Evolutionary conservation across 768 basidiomycete species (phyloP), one percentile per base, ranked within the genome.

Genomic region (Tephrocybe sp.): DNA sequence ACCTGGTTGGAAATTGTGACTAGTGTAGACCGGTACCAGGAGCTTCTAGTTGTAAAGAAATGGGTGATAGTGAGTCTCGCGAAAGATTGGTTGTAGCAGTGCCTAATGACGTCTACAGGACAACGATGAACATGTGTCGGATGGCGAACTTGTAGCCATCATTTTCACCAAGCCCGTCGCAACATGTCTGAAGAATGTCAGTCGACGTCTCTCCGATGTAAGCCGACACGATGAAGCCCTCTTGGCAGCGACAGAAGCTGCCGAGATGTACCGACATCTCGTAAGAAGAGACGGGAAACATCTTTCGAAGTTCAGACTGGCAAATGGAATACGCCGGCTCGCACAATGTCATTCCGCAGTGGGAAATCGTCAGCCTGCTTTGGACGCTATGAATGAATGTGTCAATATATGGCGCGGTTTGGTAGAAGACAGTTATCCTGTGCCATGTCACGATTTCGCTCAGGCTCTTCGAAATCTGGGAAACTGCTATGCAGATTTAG

Each of bases 141-240:
- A 40, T 39, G 37, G 22, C 16, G 42, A 32, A 44, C 39, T 51
- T 15, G 44, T 43, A 34, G 49, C 39, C 13, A 19, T 25, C 19
- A 44, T 48, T 13, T 32, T 43, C 40, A 39, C 21, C 25, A 28
- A 21, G 22, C 44, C 28, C n/a, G 28, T 44, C 15, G 44, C 44
- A 12, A 44, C 44, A 35, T 44, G 44, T 16, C 28, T 44, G 30
- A 44, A 44, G 32, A 44, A 34, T 22, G 28, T 44, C 21, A 44
- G 44, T 16, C 44, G 44, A 12, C 43, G 44, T 9, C 39, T 39
- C 34, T 24, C 40, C 22, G 32, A 55, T 24, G 36, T 38, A 32
- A 35, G 41, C 28, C 44, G 45, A 32, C 44, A 28, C 25, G 53
- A 51, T 27, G 47, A 46, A 49, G 49, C 53, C 4, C 36, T 52